Evolutionary conservation across 495 filamentous ascomycete genomes (phyloP), one percentile per base, ranked within the genome.

Genomic region (Parathielavia hyrcaniae): DNA sequence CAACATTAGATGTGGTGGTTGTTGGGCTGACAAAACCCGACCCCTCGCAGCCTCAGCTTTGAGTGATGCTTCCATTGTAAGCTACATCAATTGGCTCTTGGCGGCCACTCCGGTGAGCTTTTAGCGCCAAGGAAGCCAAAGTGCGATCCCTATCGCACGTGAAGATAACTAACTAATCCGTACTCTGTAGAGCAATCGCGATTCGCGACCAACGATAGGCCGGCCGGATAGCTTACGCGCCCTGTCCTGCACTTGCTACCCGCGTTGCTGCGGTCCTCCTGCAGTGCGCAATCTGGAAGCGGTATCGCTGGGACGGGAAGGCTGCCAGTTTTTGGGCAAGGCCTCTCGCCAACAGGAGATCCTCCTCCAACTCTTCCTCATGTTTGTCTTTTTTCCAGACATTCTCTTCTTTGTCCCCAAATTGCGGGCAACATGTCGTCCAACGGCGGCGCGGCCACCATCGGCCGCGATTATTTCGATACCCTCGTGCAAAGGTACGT

Each of bases 381-480:
- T 35, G 56, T 46, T 57, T 12, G 38, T 57, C 46, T 34, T 40
- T 38, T 40, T 17, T 13, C 30, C 9, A 32, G 36, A 20, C n/a
- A 46, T 49, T 54, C 53, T 59, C 30, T 20, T 59, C 39, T 58
- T 20, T 48, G 22, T 23, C 32, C 43, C 23, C 26, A 30, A 6
- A 6, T 30, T 30, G 32, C 45, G n/a, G 52, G 30, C 57, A 70
- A 53, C n/a, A 67, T 64, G 64, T 53, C 58, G 44, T 64, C 61
- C 4, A 39, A 13, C 53, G 61, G 59, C 57, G 56, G 62, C 14
- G 74, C 74, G 61, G 74, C 83, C 34, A 81, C 79, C 14, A 69
- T 81, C 51, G 77, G 79, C 47, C 77, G 75, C 53, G 69, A 63
- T 10, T 78, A 83, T 68, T 79, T 80, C 51, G 76, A 82, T 60